Conservation (phyloP, 441 rosid genomes). For the Pelargonium australe region DNA sequence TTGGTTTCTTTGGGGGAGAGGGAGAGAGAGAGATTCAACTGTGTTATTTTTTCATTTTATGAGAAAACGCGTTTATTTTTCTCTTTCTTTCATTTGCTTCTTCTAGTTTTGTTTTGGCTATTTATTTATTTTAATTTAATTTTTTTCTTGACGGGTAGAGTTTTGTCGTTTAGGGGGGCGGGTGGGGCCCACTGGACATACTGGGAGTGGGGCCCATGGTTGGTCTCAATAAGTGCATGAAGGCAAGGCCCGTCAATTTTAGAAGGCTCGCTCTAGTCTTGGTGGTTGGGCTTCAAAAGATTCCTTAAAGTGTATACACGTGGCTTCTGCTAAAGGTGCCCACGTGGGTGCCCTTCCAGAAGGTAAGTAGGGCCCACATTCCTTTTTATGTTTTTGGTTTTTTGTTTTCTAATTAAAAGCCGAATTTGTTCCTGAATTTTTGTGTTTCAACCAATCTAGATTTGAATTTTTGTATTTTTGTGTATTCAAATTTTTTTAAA, state of each 20-base stretch:
- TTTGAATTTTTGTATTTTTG: no score
- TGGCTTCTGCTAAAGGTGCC: constrained; percentile 1
- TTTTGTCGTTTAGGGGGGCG: background rate
- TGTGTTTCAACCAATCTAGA: no score
- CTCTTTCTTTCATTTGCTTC: background rate
- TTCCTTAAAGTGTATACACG: background rate
- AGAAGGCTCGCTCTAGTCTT: background rate
- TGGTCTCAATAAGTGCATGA: background rate
- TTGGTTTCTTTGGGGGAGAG: constrained; percentile 6
- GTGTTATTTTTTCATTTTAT: background rate
- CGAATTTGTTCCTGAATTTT: no score
- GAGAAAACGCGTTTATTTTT: constrained; percentile 6
- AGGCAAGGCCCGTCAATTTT: background rate
- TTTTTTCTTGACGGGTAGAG: background rate
- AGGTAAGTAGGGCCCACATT: background rate
- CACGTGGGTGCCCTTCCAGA: constrained; percentile 4
- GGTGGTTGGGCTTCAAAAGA: constrained; percentile 4
- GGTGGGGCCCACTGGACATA: background rate
- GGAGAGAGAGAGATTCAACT: background rate
- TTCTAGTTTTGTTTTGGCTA: background rate
- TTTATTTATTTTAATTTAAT: background rate
- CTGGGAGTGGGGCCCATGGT: background rate
- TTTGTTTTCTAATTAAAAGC: no score
- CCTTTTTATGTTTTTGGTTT: background rate
- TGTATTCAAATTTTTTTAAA: no score